phyloP scores from a whole-genome alignment of 495 filamentous ascomycete genomes.

The Aspergillus heteromorphus region DNA sequence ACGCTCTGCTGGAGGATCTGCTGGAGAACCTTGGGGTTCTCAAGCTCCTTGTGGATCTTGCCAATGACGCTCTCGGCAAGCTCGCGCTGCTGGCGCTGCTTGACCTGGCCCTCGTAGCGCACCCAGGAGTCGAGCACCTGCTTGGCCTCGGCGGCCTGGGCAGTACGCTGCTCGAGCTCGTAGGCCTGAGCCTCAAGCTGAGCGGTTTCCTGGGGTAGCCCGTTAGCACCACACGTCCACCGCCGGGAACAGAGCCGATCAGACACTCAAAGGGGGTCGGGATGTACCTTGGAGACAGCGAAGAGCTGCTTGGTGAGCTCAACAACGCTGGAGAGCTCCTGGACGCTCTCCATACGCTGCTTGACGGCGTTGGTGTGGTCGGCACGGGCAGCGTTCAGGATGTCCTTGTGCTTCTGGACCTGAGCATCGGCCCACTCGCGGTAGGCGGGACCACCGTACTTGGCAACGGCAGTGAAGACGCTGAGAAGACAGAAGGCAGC shows the following conservation, averaged over 20 bases:
- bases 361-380: constrained; percentile 95
- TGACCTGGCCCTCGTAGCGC: constrained; percentile 95
- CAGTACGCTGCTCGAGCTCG: constrained; percentile 93
- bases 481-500: constrained; percentile 82
- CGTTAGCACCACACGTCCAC: constrained; percentile 11
- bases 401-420: constrained; percentile 79
- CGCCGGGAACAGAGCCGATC: neutral
- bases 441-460: constrained; percentile 90
- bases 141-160: constrained; percentile 88
- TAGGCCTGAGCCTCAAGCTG: constrained; percentile 90
- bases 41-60: constrained; percentile 97
- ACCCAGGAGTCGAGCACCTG: constrained; percentile 95
- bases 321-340: constrained; percentile 87
- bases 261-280: neutral
- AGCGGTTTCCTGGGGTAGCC: constrained; percentile 77
- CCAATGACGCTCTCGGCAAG: constrained; percentile 85
- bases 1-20: constrained; percentile 95
- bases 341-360: constrained; percentile 84
- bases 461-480: constrained; percentile 81
- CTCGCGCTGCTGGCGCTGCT: constrained; percentile 96
- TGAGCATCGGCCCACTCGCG: constrained; percentile 84
- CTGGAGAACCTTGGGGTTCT: constrained; percentile 91
- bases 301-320: constrained; percentile 96
- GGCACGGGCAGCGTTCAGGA: constrained; percentile 86
- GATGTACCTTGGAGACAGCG: constrained; percentile 86